A percentile compares a stretch with the other conserved stretches of the same genome.
phyloP scores from a whole-genome alignment of 495 filamentous ascomycete species.

The Eremomyces bilateralis region DNA sequence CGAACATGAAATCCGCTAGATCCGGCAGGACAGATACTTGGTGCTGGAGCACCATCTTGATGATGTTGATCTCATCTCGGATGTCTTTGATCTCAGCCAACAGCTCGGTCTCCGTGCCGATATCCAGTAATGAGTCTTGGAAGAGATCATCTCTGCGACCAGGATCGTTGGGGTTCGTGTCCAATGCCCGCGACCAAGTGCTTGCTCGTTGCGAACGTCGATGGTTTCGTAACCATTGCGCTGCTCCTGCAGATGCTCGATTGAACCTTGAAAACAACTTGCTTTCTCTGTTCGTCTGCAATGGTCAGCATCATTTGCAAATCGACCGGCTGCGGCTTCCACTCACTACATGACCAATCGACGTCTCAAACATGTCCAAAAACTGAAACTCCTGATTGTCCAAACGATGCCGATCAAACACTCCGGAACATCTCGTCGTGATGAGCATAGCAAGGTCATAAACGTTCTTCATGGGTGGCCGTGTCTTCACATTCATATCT shows the following conservation, averaged over 20 bases:
- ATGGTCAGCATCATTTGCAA: too few relatives aligned
- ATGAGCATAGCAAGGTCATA: constrained; percentile 47
- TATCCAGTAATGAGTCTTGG: constrained; percentile 43
- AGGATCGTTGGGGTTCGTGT: constrained; percentile 11
- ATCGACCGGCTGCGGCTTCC: too few relatives aligned
- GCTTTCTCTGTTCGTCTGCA: constrained; percentile 41
- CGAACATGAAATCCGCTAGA: constrained; percentile 27
- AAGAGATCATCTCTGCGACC: constrained; percentile 23
- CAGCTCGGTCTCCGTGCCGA: constrained; percentile 42
- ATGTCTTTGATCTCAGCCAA: constrained; percentile 51
- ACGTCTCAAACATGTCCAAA: constrained; percentile 49
- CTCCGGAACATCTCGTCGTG: constrained; percentile 38
- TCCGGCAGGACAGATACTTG: constrained; percentile 33
- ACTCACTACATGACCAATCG: constrained; percentile 26
- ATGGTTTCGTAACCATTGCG: constrained; percentile 37
- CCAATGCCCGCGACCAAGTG: too few relatives aligned
- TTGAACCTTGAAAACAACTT: constrained; percentile 43
- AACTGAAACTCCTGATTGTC: constrained; percentile 45
- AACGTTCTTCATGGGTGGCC: constrained; percentile 36
- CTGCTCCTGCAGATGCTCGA: constrained; percentile 34
- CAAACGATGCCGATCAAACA: constrained; percentile 41
- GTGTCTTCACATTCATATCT: constrained; percentile 46
- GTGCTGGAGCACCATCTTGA: constrained; percentile 35
- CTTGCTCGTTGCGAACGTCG: constrained; percentile 24
- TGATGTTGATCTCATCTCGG: constrained; percentile 52